phyloP scores from a whole-genome alignment of 495 filamentous ascomycete species.

The Xylaria venustula region DNA sequence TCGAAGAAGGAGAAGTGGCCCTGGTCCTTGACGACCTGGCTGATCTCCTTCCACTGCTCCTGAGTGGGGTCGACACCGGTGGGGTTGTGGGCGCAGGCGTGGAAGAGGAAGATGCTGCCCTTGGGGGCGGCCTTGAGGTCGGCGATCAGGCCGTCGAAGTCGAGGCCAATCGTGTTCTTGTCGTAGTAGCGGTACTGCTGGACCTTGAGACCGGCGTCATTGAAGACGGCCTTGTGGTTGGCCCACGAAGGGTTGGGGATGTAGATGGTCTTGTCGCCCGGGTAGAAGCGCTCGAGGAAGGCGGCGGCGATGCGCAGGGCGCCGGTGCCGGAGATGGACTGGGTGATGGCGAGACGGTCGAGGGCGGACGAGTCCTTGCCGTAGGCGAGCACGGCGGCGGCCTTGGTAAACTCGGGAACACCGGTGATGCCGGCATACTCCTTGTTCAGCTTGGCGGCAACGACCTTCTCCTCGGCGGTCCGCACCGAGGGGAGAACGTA shows the following conservation, averaged over 20 bases:
- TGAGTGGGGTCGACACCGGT: slow-evolving; percentile 93
- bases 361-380: slow-evolving; percentile 73
- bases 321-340: slow-evolving; percentile 97
- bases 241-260: slow-evolving; percentile 96
- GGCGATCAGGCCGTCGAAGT: slow-evolving; percentile 89
- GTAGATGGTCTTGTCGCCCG: slow-evolving; percentile 88
- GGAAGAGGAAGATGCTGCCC: slow-evolving; percentile 85
- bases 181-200: slow-evolving; percentile 98
- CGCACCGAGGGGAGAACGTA: slow-evolving; percentile 94
- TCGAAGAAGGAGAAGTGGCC: slow-evolving; percentile 97
- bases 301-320: slow-evolving; percentile 91
- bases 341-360: slow-evolving; percentile 85
- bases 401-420: slow-evolving; percentile 88
- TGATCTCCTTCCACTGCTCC: slow-evolving; percentile 92
- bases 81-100: slow-evolving; percentile 98
- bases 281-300: slow-evolving; percentile 89
- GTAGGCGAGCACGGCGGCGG: slow-evolving; percentile 88
- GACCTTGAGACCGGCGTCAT: slow-evolving; percentile 84
- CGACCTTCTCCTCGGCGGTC: slow-evolving; percentile 82
- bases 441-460: slow-evolving; percentile 78
- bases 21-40: slow-evolving; percentile 82
- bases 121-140: slow-evolving; percentile 89
- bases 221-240: slow-evolving; percentile 96
- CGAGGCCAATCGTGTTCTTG: slow-evolving; percentile 96
- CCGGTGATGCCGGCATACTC: slow-evolving; percentile 98